Evolutionary conservation across 495 filamentous ascomycete genomes (phyloP).

Genomic region (Letharia columbiana): DNA sequence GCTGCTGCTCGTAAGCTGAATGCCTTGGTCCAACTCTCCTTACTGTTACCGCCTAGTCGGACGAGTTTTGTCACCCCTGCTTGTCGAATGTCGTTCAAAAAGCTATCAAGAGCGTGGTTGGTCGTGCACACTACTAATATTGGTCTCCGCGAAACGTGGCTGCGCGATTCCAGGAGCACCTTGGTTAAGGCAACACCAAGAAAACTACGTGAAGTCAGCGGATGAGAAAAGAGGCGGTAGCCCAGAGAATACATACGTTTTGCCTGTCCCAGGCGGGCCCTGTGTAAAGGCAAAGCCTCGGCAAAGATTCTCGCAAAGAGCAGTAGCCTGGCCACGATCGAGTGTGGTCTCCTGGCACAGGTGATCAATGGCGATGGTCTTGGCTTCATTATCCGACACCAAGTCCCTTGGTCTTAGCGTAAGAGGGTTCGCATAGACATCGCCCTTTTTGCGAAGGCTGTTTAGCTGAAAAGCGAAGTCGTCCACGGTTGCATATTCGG

Average conservation of each 20-base stretch:
- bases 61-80: slow-evolving; percentile 48
- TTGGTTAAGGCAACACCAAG: slow-evolving; percentile 40
- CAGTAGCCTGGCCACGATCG: slow-evolving; percentile 48
- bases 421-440: slow-evolving; percentile 21
- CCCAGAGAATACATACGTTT: slow-evolving; percentile 30
- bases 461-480: slow-evolving; percentile 41
- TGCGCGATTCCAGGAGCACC: slow-evolving; percentile 48
- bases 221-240: background rate
- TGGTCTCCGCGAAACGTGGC: slow-evolving; percentile 42
- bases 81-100: slow-evolving; percentile 46
- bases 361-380: slow-evolving; percentile 17
- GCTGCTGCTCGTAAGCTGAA: slow-evolving; percentile 20
- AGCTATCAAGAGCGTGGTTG: slow-evolving; percentile 62
- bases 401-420: slow-evolving; percentile 25
- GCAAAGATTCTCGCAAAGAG: slow-evolving; percentile 47
- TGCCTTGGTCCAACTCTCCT: slow-evolving; percentile 29
- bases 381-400: background rate
- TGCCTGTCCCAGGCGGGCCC: slow-evolving; percentile 71
- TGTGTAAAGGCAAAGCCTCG: slow-evolving; percentile 55
- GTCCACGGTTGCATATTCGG: slow-evolving; percentile 38
- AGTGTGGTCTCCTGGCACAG: slow-evolving; percentile 37
- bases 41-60: slow-evolving; percentile 54
- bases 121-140: slow-evolving; percentile 57
- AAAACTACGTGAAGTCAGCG: slow-evolving; percentile 12
- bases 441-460: slow-evolving; percentile 28